These are phyloP conservation scores for Microdochium paspali DNA, from an alignment of 2,329 filamentous ascomycete species.

Conservation along the genomic window DNA sequence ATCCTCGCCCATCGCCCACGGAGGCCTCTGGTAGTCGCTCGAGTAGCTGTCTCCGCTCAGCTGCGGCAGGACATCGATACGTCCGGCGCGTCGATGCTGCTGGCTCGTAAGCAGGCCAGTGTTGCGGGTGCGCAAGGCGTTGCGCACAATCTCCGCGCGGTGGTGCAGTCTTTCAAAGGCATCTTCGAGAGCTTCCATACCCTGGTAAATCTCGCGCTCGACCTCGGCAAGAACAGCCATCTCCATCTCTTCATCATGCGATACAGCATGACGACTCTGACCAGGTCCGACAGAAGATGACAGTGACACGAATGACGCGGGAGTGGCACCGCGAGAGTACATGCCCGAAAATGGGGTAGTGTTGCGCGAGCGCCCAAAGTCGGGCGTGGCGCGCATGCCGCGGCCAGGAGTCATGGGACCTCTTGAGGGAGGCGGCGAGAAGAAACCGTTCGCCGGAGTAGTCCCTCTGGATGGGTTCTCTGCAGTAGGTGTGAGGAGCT, in stretches of 20 bases:
- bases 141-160: conserved; percentile 72
- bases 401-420: conserved; percentile 29
- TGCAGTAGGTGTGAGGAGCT: conserved; percentile 25
- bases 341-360: conserved; percentile 38
- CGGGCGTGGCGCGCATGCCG: conserved; percentile 28
- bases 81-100: conserved; percentile 42
- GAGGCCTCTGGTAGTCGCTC: conserved; percentile 36
- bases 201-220: conserved; percentile 83
- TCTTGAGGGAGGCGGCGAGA: conserved; percentile 28
- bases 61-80: conserved; percentile 43
- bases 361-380: conserved; percentile 30
- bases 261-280: conserved; percentile 53
- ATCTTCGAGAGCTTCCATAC: conserved; percentile 92
- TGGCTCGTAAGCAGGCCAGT: conserved; percentile 63
- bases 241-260: conserved; percentile 88
- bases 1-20: conserved; percentile 33
- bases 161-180: conserved; percentile 87
- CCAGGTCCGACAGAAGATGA: conserved; percentile 28
- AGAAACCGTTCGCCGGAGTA: conserved; percentile 42
- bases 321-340: conserved; percentile 45
- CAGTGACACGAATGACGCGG: conserved; percentile 36
- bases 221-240: conserved; percentile 84
- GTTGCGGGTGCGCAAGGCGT: conserved; percentile 69
- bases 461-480: conserved; percentile 40
- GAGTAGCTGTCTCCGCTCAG: conserved; percentile 36